Evolutionary conservation across 805 yeast genomes (phyloP).

Genomic region (Zygotorulaspora sp.): DNA sequence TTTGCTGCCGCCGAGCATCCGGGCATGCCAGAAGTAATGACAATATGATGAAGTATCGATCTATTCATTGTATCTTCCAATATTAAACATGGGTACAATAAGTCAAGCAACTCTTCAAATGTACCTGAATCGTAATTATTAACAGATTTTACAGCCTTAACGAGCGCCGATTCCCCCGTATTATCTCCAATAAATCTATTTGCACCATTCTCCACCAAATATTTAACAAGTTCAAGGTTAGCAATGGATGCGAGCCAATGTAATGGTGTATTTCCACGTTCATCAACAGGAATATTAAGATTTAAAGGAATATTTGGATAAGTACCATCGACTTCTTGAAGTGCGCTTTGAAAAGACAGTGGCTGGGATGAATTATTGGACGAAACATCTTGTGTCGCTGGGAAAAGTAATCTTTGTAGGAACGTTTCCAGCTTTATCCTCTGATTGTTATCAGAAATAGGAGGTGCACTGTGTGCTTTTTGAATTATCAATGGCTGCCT

Average conservation of each 20-base stretch:
- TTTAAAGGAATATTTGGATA: slow-evolving; percentile 38
- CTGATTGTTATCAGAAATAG: slow-evolving; percentile 20
- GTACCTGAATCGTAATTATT: slow-evolving; percentile 74
- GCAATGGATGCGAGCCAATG: slow-evolving; percentile 97
- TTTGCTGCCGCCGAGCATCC: slow-evolving; percentile 69
- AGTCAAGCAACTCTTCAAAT: slow-evolving; percentile 64
- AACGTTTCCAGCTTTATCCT: slow-evolving; percentile 31
- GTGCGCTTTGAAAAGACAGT: slow-evolving; percentile 18
- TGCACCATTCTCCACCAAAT: slow-evolving; percentile 63
- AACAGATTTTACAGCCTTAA: slow-evolving; percentile 71
- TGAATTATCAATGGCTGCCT: slow-evolving; percentile 13
- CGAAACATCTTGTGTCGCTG: slow-evolving; percentile 18
- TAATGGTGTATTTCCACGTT: slow-evolving; percentile 85
- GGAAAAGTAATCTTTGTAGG: slow-evolving; percentile 30
- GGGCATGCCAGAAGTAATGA: slow-evolving; percentile 70
- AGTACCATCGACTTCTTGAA: slow-evolving; percentile 23
- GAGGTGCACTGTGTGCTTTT: slow-evolving; percentile 11
- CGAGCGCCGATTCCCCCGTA: slow-evolving; percentile 82
- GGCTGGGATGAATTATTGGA: slow-evolving; percentile 11
- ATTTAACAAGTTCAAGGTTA: slow-evolving; percentile 60
- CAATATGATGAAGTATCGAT: slow-evolving; percentile 83
- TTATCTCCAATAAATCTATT: slow-evolving; percentile 63
- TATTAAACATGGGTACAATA: slow-evolving; percentile 69
- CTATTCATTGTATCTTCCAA: slow-evolving; percentile 65
- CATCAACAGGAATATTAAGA: slow-evolving; percentile 86